A percentile compares a stretch with the other conserved stretches of the same genome.
phyloP scores from a whole-genome alignment of 2,329 filamentous ascomycete genomes.

The Fusarium clavum region DNA sequence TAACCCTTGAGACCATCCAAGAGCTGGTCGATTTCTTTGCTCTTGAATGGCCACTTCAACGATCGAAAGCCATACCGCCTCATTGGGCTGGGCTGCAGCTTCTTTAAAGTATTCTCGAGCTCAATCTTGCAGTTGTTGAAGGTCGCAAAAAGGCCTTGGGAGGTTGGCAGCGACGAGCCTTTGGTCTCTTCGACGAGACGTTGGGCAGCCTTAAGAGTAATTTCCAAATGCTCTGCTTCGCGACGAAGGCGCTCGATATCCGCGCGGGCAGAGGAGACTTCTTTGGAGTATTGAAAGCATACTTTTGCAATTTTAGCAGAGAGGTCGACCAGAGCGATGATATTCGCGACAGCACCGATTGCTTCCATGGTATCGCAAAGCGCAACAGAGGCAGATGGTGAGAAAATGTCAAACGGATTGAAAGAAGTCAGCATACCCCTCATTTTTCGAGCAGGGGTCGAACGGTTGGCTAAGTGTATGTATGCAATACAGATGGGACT shows the following conservation, averaged over 20 bases:
- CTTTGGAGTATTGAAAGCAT: background rate
- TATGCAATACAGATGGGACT: no score
- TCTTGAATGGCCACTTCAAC: conserved; percentile 25
- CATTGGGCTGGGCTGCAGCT: conserved; percentile 6
- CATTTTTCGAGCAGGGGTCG: no score
- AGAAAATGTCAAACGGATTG: no score
- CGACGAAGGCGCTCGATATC: conserved; percentile 13
- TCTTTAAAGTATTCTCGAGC: background rate
- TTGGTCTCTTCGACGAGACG: background rate
- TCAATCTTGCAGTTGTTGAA: background rate
- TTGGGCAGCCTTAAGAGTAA: background rate
- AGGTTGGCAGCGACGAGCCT: background rate
- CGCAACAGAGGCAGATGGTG: no score
- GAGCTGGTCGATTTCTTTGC: conserved; percentile 8
- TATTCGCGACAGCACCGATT: no score
- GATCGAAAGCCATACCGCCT: conserved; percentile 14
- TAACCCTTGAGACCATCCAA: background rate
- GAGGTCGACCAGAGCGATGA: no score
- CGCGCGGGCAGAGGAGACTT: background rate
- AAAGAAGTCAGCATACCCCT: no score
- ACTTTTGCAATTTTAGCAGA: no score
- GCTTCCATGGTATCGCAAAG: no score
- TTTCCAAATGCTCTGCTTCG: background rate
- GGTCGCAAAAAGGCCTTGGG: background rate
- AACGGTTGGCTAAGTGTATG: no score